Evolutionary conservation across 257 asterid genomes (phyloP), one percentile per base, ranked within the genome.

Genomic region (Ocimum tenuiflorum): DNA sequence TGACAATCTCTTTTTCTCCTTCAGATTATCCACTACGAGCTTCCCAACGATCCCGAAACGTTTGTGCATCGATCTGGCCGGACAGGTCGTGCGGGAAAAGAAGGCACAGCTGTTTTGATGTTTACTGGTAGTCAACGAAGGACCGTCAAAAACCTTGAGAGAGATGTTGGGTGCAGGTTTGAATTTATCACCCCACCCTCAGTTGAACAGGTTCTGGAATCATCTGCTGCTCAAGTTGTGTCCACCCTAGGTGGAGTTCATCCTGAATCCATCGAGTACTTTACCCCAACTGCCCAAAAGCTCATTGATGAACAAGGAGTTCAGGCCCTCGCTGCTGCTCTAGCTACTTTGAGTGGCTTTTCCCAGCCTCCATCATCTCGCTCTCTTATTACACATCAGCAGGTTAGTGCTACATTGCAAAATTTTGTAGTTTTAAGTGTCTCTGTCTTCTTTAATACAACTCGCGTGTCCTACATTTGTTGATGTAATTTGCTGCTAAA

Each of bases 61-160:
- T 94, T 94, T 65, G 99, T 94, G 79, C 99, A 94, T 60, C 95
- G 97, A 27, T 94, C 99, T 61, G 97, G 99, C 45, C 90, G 96
- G 58, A 94, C 99, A 12, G 99, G 99, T 17, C 96, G 99, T 73
- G 95, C 97, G 6, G 97, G 91, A 69, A 89, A 89, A 49, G 73
- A 72, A 72, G 97, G 95, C 70, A 63, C 77, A 19, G 89, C 94
- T 33, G 68, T 87, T 50, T 78, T 89, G 76, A 79, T 89, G 95
- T 89, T 89, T 75, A 83, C 94, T 3, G 70, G 80, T 56, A 85
- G 86, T 82, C 97, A 89, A 70, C 78, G 95, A 47, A 62, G 94
- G 58, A 85, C 95, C 3, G 89, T 87, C 58, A 89, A 62, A 65
- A 83, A 91, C 24, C 88, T 89, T 41, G 97, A 89, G 81, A 82